Conservation (phyloP, 257 asterid genomes). For the Solanum habrochaites region DNA sequence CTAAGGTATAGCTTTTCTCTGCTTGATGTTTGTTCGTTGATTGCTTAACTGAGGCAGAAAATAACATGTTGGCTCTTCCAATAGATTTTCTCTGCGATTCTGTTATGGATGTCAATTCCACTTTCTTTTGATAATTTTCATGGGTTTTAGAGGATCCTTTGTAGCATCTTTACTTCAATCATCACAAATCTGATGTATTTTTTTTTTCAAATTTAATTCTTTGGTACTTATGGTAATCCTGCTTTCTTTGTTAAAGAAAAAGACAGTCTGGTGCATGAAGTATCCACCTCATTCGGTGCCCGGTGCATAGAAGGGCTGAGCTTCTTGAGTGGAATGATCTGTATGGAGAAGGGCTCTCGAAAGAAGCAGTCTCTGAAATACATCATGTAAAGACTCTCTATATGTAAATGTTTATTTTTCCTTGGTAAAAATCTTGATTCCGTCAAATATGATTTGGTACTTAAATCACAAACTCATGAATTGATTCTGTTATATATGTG, state of each 20-base stretch:
- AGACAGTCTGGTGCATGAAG: background rate
- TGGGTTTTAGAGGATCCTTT: background rate
- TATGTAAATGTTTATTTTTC: no score
- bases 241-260: background rate
- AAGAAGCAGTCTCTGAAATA: no score
- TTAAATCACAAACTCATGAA: background rate
- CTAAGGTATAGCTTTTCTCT: background rate
- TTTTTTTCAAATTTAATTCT: background rate
- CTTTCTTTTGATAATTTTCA: background rate
- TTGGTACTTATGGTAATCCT: background rate
- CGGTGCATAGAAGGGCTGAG: no score
- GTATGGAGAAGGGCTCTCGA: no score
- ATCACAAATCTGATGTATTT: background rate
- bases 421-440: background rate
- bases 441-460: background rate
- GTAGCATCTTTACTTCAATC: background rate
- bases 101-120: background rate
- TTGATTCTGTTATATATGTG: background rate
- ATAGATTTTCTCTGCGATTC: background rate
- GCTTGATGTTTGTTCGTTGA: background rate
- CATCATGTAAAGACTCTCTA: no score
- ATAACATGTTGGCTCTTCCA: background rate
- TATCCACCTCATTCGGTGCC: background rate
- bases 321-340: no score
- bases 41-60: background rate